These are phyloP conservation scores for Aspergillus wentii DNA, from an alignment of 495 filamentous ascomycete species.

Conservation along the genomic window DNA sequence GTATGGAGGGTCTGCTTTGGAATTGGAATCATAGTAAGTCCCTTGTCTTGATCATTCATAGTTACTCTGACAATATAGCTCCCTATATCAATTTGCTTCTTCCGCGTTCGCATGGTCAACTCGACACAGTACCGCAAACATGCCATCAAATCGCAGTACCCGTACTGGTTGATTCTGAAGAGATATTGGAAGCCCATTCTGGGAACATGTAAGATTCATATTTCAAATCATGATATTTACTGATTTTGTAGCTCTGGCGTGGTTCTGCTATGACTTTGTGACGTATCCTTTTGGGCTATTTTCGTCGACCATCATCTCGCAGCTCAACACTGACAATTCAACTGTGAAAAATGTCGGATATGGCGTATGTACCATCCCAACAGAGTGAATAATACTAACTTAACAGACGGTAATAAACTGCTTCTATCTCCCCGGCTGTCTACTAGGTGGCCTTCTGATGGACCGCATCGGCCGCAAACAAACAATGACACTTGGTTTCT, in stretches of 20 bases:
- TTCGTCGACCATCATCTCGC: slow-evolving; percentile 29
- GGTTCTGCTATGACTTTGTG: slow-evolving; percentile 40
- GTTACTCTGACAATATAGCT: slow-evolving; percentile 11
- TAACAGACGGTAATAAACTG: slow-evolving; percentile 40
- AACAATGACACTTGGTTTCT: slow-evolving; percentile 41
- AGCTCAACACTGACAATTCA: slow-evolving; percentile 33
- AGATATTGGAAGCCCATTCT: slow-evolving; percentile 38
- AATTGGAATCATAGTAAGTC: slow-evolving; percentile 28
- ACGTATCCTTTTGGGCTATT: slow-evolving; percentile 38
- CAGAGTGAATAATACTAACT: slow-evolving; percentile 2
- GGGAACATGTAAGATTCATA: slow-evolving; percentile 26
- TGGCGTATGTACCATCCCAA: slow-evolving; percentile 15
- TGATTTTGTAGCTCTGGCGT: slow-evolving; percentile 20
- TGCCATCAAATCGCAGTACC: slow-evolving; percentile 28
- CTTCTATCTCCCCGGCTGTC: slow-evolving; percentile 43
- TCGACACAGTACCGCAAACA: slow-evolving; percentile 32
- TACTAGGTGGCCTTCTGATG: slow-evolving; percentile 43
- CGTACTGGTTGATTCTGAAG: slow-evolving; percentile 27
- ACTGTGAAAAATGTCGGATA: slow-evolving; percentile 41
- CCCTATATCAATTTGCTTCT: slow-evolving; percentile 30
- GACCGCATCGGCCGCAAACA: slow-evolving; percentile 45
- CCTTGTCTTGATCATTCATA: not conserved
- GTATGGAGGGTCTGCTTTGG: slow-evolving; percentile 35
- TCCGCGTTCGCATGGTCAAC: slow-evolving; percentile 34
- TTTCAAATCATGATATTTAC: not conserved